Base-by-base conservation (phyloP, 2,329 filamentous ascomycete genomes). In the Colletotrichum sp. region DNA sequence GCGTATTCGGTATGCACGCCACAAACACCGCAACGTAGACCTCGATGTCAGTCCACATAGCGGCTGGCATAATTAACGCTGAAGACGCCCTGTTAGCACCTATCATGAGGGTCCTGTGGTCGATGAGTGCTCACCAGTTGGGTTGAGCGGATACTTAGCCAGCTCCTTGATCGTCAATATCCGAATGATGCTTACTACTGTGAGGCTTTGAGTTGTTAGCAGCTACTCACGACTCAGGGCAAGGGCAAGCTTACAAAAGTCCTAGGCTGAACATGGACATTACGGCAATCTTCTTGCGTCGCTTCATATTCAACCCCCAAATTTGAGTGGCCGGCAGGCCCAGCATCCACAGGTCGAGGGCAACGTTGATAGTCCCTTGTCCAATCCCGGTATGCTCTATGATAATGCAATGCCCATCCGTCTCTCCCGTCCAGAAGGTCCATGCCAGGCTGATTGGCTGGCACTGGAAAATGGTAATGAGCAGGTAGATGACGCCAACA, bases 391-490 rank as follows among this genome's bases (percentile, higher is more conserved):
- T 6, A 1, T 10, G 8, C 8, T 18, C 18, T 15, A 43, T 30
- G 13, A 15, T 16, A 9, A 70, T 9, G 26, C 66, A 73, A 13
- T 36, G 30, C 3, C 66, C 65, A 5, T 38, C 7, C 3, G 2
- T 12, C 0, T 64, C 71, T 13, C 21, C 65, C n/a, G 18, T 30
- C 66, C 43, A 58, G 30, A 34, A 18, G 3, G 24, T 38, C 66
- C 66, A 73, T 1, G 66, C 56, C 2, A 73, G 26, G 3, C 13
- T 36, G 2, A 73, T n/a, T 4, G 71, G 66, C 1, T 32, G 28
- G 16, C 71, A 73, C 12, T 55, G 66, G 2, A 87, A 82, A 7
- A 86, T 75, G 6, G 80, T 82, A 13, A 82, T 81, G 16, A 85
- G 68, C 62, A 83, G 80, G 52, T 83, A 83, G 30, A 78, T 79